A percentile compares a stretch with the other conserved stretches of the same genome.
Conservation (phyloP, 169 alveolate species). For the Babesia sp. region DNA sequence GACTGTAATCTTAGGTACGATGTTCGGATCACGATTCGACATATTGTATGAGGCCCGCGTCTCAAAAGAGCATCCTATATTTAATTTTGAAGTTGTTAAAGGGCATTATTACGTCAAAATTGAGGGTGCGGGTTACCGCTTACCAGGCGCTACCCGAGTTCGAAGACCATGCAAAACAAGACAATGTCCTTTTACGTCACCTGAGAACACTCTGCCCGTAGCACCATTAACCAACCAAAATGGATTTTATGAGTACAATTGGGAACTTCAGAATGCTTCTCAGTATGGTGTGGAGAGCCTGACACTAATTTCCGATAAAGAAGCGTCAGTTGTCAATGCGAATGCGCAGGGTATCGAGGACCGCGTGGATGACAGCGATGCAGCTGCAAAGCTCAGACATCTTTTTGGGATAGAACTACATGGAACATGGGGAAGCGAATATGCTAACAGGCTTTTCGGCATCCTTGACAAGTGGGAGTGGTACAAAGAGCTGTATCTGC, state of each 20-base stretch:
- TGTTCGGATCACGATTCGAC: slow-evolving; percentile 70
- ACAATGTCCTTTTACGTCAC: slow-evolving; percentile 48
- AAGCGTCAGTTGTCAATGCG: slow-evolving; percentile 71
- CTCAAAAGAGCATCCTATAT: slow-evolving; percentile 31
- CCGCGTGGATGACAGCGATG: slow-evolving; percentile 70
- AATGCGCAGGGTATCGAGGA: slow-evolving; percentile 45
- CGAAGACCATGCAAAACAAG: slow-evolving; percentile 59
- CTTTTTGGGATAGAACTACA: slow-evolving; percentile 72
- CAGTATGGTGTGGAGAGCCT: slow-evolving; percentile 71
- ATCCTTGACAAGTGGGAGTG: slow-evolving; percentile 62
- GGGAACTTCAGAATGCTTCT: slow-evolving; percentile 71
- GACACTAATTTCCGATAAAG: slow-evolving; percentile 62
- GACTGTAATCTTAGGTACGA: slow-evolving; percentile 75
- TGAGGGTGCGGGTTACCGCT: slow-evolving; percentile 71
- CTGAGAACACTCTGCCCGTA: slow-evolving; percentile 29
- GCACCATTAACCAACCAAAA: slow-evolving; percentile 32
- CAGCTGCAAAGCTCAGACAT: slow-evolving; percentile 72
- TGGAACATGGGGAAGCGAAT: slow-evolving; percentile 80
- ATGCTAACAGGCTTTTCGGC: slow-evolving; percentile 67
- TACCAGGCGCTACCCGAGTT: slow-evolving; percentile 70
- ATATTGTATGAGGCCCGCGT: slow-evolving; percentile 57
- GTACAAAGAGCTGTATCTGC: slow-evolving; percentile 28
- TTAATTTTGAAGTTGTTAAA: slow-evolving; percentile 58
- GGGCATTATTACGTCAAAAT: slow-evolving; percentile 72
- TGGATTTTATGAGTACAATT: slow-evolving; percentile 58